Evolutionary conservation across 257 asterid species (phyloP), one percentile per base, ranked within the genome.

Genomic region (Cynanchum wilfordii): DNA sequence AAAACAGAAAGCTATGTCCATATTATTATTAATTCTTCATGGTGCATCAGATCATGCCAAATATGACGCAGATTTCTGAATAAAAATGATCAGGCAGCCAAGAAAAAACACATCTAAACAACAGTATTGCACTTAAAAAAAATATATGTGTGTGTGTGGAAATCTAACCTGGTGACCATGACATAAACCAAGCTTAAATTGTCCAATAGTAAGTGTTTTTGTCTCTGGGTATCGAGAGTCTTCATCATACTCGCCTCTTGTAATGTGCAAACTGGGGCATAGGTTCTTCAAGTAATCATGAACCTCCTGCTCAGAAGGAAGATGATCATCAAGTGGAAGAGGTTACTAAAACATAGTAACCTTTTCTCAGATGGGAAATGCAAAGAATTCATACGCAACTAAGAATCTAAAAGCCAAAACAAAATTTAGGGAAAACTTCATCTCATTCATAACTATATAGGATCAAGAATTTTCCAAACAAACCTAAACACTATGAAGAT

Each of bases 191-290:
- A 79, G 76, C 76, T 79, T 79, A 45, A 79, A 79, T 50, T 79
- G 82, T 12, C 82, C 82, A 63, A 79, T 74, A 0, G 79, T 79
- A 42, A 79, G 82, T 6, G 82, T 79, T 66, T 70, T 79, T 24
- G 82, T 79, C 76, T 79, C 82, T n/a, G 76, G 79, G 38, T 69
- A 79, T 59, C 59, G 76, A 3, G 73, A 29, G 36, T 79, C 82
- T 42, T 79, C 82, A 70, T 79, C 82, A 44, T 74, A 70, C 27
- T 79, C 79, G 3, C 82, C 82, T 63, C 82, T 71, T 29, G 82
- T 63, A 49, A 79, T 60, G 71, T 79, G 82, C 69, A 79, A 70
- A 69, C 64, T 75, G 15, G 79, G 82, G 70, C 82, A 79, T 38
- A 79, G 49, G 56, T 72, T 79, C 67, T 75, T 79, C 69, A 79